Conservation (phyloP, 352 stramenopile genomes). For the Phytophthora cactorum region DNA sequence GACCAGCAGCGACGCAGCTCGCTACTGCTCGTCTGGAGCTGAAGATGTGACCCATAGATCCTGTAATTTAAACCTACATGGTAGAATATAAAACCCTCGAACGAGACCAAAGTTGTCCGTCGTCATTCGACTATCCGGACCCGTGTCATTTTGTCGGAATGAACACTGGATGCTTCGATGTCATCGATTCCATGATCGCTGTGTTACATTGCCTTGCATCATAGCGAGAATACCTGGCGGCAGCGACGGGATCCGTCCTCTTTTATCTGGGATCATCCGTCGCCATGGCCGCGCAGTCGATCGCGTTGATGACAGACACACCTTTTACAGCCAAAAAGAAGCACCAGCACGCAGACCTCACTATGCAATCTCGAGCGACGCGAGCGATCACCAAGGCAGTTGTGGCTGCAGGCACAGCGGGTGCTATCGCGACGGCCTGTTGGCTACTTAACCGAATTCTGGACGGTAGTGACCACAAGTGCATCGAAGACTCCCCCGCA, state of each 20-base stretch:
- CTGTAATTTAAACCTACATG: conserved; percentile 1
- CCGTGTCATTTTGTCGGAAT: background rate
- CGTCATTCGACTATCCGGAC: conserved; percentile 10
- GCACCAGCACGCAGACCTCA: conserved; percentile 10
- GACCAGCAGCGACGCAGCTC: conserved; percentile 20
- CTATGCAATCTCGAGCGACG: conserved; percentile 33
- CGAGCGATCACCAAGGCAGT: conserved; percentile 22
- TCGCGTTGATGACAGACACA: conserved; percentile 4
- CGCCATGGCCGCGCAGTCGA: background rate
- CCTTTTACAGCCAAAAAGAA: conserved; percentile 28
- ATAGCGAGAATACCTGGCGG: conserved; percentile 10
- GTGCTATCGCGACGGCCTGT: conserved; percentile 22
- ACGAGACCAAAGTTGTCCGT: background rate
- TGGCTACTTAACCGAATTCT: conserved; percentile 35
- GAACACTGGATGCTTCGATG: conserved; percentile 7
- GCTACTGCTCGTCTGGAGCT: conserved; percentile 26
- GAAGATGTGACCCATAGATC: background rate
- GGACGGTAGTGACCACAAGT: conserved; percentile 7
- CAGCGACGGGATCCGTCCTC: conserved; percentile 7
- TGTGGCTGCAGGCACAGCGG: conserved; percentile 31
- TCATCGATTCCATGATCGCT: background rate
- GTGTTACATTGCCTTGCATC: conserved; percentile 3
- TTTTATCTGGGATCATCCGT: conserved; percentile 22
- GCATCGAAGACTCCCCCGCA: conserved; percentile 1
- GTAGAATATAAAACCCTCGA: background rate